Base-by-base conservation (phyloP, 2,329 filamentous ascomycete genomes). In the Aspergillus ustus region DNA sequence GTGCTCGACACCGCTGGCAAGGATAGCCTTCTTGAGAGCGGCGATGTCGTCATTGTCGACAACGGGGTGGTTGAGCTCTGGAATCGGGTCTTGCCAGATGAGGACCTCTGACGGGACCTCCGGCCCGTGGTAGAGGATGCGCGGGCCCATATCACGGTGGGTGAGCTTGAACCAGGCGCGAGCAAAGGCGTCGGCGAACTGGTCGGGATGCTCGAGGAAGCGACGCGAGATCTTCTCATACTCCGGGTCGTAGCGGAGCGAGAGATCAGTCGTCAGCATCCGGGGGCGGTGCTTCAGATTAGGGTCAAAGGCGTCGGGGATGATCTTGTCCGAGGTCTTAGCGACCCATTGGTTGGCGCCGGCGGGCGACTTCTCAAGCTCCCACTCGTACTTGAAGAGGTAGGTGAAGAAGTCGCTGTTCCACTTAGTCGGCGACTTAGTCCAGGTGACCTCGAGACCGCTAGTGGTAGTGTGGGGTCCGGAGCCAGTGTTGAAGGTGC, bases 151-250 rank as follows among this genome's bases (percentile, higher is more conserved):
- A 75, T 93, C 91, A 80, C 91, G 90, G 81, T 93, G 91, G 37
- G 90, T 82, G 46, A 93, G 85, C 86, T 93, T 93, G 85, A 91
- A 93, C 91, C 91, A 93, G 15, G 91, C 91, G 53, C 86, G 85
- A 22, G 84, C 82, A 71, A 93, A 93, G 8, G 85, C 87, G 63
- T 92, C 87, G 57, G 83, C 83, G 44, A 93, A 83, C 81, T 91
- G 78, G 50, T 90, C 83, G 1, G 88, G 88, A 78, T 93, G 80
- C 67, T 87, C 85, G 51, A 89, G 80, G 84, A 87, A 93, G 69
- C 83, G 85, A 57, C 87, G 85, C 19, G 89, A 85, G 73, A 93
- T 91, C 85, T 92, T 92, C 80, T 90, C 88, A 79, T 91, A 93
- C 7, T 69, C 81, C 2, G 89, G 87, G 72, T 93, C 91, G 73